Evolutionary conservation across 257 asterid genomes (phyloP).

Genomic region (Rehmannia glutinosa): DNA sequence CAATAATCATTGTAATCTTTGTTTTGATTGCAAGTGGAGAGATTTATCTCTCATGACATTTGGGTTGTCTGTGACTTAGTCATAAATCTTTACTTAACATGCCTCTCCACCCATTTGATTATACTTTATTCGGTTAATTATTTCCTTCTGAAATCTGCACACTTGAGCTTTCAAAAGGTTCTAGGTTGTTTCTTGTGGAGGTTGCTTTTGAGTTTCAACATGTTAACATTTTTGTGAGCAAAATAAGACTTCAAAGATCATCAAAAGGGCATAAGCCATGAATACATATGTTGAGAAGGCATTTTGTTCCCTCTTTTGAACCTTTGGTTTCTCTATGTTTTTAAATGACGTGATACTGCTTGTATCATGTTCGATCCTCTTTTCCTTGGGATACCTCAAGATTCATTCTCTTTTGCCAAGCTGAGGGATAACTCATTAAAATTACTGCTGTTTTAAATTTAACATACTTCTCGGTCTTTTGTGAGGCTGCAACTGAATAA

Average conservation of each 20-base stretch:
- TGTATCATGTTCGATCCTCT: not conserved
- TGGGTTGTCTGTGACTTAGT: not conserved
- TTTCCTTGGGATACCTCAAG: not conserved
- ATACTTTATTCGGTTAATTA: not conserved
- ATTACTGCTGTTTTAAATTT: too few species aligned
- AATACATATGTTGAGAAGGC: too few species aligned
- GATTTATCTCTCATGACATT: not conserved
- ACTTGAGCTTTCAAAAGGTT: not conserved
- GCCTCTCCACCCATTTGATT: not conserved
- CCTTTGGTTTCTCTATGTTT: too few species aligned
- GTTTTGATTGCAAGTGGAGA: not conserved
- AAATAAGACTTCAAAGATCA: too few species aligned
- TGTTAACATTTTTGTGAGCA: too few species aligned
- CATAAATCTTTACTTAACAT: not conserved
- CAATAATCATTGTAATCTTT: not conserved
- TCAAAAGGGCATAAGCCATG: too few species aligned
- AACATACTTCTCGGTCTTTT: too few species aligned
- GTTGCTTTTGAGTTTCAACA: not conserved
- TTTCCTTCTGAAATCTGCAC: not conserved
- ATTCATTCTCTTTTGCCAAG: not conserved
- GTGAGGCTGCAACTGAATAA: too few species aligned
- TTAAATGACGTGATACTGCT: not conserved
- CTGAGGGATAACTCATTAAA: too few species aligned
- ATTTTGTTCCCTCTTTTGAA: too few species aligned
- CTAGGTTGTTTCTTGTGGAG: not conserved